Conservation (phyloP, 2,329 filamentous ascomycete species). For the Alternaria hordeiaustralica region DNA sequence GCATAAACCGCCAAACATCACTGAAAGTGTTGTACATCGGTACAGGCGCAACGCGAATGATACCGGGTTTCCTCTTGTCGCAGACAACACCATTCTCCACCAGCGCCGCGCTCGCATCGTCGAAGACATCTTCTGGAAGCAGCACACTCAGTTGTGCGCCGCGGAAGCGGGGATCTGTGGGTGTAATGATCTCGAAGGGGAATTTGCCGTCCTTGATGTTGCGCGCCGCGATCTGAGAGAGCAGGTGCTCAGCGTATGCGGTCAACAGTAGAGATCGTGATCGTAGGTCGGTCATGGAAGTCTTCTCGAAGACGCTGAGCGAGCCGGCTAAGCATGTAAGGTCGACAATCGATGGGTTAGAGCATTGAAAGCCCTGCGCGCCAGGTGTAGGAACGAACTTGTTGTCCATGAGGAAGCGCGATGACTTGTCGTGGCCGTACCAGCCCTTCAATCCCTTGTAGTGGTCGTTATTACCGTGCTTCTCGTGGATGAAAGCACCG, state of each 20-base stretch:
- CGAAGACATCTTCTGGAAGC: constrained; percentile 71
- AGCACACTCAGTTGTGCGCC: constrained; percentile 83
- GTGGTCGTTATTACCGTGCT: constrained; percentile 68
- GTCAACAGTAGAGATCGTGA: constrained; percentile 76
- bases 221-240: constrained; percentile 27
- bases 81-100: constrained; percentile 74
- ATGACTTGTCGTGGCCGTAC: constrained; percentile 82
- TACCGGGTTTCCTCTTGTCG: constrained; percentile 84
- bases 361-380: constrained; percentile 80
- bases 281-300: constrained; percentile 71
- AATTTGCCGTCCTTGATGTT: constrained; percentile 27
- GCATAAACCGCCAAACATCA: constrained; percentile 63
- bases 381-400: constrained; percentile 77
- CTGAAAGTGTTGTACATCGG: constrained; percentile 82
- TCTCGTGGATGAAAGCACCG: constrained; percentile 79
- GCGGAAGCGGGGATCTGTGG: constrained; percentile 68
- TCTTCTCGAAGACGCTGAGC: constrained; percentile 75
- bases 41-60: constrained; percentile 82
- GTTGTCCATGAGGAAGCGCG: constrained; percentile 84
- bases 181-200: constrained; percentile 67
- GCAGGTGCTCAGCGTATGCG: constrained; percentile 61
- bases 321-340: constrained; percentile 77
- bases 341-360: constrained; percentile 82
- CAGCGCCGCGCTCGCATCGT: constrained; percentile 68
- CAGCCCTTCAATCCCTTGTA: constrained; percentile 76